Conservation (phyloP, 2,329 filamentous ascomycete genomes). For the Penicillium sp. region DNA sequence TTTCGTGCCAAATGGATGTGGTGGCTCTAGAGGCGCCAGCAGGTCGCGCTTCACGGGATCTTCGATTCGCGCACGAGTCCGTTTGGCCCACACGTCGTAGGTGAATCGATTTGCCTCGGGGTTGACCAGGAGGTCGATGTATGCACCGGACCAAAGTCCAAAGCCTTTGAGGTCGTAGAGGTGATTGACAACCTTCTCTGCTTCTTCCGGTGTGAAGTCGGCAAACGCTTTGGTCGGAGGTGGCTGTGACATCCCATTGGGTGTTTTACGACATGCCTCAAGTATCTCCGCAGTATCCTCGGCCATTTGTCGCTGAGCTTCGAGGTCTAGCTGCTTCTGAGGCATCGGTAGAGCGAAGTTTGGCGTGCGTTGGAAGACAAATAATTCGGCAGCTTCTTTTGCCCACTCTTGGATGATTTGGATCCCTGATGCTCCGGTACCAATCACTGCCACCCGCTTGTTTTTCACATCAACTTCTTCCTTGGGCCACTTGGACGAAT, state of each 20-base stretch:
- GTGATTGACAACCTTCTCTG: constrained; percentile 47
- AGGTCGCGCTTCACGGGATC: constrained; percentile 50
- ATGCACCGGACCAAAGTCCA: constrained; percentile 47
- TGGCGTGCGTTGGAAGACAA: constrained; percentile 58
- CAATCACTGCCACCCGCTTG: constrained; percentile 51
- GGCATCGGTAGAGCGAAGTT: constrained; percentile 61
- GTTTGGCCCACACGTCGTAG: constrained; percentile 55
- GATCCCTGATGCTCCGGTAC: constrained; percentile 51
- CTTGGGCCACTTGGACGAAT: constrained; percentile 52
- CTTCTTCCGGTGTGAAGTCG: constrained; percentile 44
- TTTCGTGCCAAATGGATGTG: constrained; percentile 54
- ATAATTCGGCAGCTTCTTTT: constrained; percentile 49
- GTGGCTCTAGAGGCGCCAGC: constrained; percentile 51
- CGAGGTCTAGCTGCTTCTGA: constrained; percentile 44
- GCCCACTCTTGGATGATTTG: constrained; percentile 56
- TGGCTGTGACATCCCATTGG: constrained; percentile 34
- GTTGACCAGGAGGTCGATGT: constrained; percentile 48
- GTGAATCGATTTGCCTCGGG: constrained; percentile 48
- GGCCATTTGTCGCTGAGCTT: constrained; percentile 48
- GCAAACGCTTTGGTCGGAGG: constrained; percentile 51
- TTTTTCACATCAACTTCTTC: constrained; percentile 42
- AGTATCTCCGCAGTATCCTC: constrained; percentile 48
- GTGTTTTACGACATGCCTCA: constrained; percentile 13
- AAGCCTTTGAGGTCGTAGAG: constrained; percentile 53
- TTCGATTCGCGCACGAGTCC: constrained; percentile 48